Percentiles rank a stretch among this genome's conserved stretches.
These are phyloP conservation scores for Mycena olivaceomarginata DNA, from an alignment of 768 basidiomycete species.

Conservation along the genomic window DNA sequence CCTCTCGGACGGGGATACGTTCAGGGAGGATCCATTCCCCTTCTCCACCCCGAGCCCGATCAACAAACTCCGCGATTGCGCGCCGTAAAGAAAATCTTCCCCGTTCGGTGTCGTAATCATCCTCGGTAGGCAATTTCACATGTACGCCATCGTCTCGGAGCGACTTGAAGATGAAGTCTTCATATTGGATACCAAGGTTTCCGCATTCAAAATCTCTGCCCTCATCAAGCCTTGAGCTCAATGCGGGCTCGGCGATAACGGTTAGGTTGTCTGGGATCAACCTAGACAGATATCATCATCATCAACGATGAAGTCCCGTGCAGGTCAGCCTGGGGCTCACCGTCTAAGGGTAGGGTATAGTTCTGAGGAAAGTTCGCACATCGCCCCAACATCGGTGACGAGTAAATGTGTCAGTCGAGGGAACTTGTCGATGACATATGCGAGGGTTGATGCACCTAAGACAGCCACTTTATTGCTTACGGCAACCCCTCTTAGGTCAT, in stretches of 20 bases:
- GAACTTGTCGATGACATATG: background rate
- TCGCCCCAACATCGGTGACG: slow-evolving; percentile 1
- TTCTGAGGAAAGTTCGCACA: slow-evolving; percentile 4
- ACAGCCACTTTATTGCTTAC: no score
- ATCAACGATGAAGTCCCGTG: slow-evolving; percentile 12
- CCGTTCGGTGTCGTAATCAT: background rate
- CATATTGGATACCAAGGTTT: slow-evolving; percentile 1
- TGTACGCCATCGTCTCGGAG: background rate
- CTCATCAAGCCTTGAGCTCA: slow-evolving; percentile 4
- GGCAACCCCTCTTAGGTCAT: no score
- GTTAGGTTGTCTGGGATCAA: slow-evolving; percentile 17
- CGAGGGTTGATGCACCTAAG: no score
- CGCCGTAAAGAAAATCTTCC: slow-evolving; percentile 4
- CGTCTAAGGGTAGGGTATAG: background rate
- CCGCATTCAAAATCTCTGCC: slow-evolving; percentile 18
- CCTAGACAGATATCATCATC: slow-evolving; percentile 14
- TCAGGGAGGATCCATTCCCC: slow-evolving; percentile 19
- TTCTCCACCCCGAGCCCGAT: slow-evolving; percentile 6
- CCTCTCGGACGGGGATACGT: background rate
- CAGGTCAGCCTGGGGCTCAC: slow-evolving; percentile 10
- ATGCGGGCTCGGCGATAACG: slow-evolving; percentile 18
- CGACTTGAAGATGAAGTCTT: background rate
- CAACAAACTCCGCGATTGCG: slow-evolving; percentile 11
- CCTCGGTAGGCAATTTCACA: slow-evolving; percentile 16
- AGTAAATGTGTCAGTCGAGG: slow-evolving; percentile 20